Evolutionary conservation across 345 rosid genomes (phyloP), one percentile per base, ranked within the genome.

Genomic region (Eucalyptus curtisii): DNA sequence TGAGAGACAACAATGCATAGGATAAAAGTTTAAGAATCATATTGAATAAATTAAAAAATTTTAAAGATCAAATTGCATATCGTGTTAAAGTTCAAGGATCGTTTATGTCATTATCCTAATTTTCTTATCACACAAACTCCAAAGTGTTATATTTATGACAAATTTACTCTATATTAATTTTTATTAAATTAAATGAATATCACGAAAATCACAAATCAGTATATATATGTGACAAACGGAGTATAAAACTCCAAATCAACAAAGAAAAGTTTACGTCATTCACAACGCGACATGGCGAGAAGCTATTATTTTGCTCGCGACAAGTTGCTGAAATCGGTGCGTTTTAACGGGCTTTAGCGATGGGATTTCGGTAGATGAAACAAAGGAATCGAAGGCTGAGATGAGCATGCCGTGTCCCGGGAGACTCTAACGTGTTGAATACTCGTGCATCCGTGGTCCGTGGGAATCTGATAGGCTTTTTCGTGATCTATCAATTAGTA

Each of bases 21-120:
- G 10, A 52, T 0, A 52, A 52, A 0, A 52, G 0, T 52, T 52
- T 52, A 52, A 52, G 0, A 8, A 52, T 52, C 1, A 7, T 52
- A 52, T 52, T 20, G 2, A 52, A 20, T 20, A 52, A 52, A 52
- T 52, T 20, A 20, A 20, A 7, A 52, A 1, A n/a, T n/a, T 7
- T 20, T 0, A 52, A 20, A 0, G 3, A 19, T 52, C 0, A 52
- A 52, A 52, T 52, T 7, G 0, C 1, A 7, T 0, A 19, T 50
- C 7, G 0, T 17, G 1, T 0, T 3, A 17, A 52, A 17, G 0
- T 52, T 52, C 0, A 3, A 0, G 0, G 1, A 52, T 52, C 1
- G 4, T 19, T 52, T 52, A 0, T 19, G 57, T 1, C 25, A 0
- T 52, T 52, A 52, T 52, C 1, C 0, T 52, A 0, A 52, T 20